Evolutionary conservation across 2,329 filamentous ascomycete species (phyloP).

Genomic region (Bipolaris zeicola): DNA sequence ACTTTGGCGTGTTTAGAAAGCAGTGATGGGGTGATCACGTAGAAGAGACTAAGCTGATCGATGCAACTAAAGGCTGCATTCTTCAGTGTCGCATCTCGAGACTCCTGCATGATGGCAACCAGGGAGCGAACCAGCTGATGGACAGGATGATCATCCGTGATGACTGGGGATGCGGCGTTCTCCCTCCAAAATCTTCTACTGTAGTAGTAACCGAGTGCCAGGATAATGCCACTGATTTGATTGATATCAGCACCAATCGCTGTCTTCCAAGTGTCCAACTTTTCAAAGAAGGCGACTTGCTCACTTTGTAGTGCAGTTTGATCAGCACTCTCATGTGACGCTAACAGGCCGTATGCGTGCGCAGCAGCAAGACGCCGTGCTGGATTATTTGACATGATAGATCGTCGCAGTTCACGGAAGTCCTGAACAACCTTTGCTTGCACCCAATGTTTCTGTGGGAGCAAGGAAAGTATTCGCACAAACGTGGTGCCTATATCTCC

Average conservation of each 20-base stretch:
- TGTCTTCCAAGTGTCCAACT: slow-evolving; percentile 59
- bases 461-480: slow-evolving; percentile 61
- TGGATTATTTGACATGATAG: slow-evolving; percentile 74
- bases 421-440: slow-evolving; percentile 40
- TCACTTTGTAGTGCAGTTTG: slow-evolving; percentile 51
- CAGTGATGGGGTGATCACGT: slow-evolving; percentile 55
- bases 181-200: slow-evolving; percentile 63
- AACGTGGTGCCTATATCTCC: slow-evolving; percentile 57
- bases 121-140: slow-evolving; percentile 53
- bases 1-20: slow-evolving; percentile 44
- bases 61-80: slow-evolving; percentile 63
- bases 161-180: slow-evolving; percentile 16
- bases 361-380: slow-evolving; percentile 70
- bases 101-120: slow-evolving; percentile 59
- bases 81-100: slow-evolving; percentile 62
- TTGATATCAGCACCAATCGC: slow-evolving; percentile 66
- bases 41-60: slow-evolving; percentile 66
- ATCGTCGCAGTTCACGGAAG: slow-evolving; percentile 59
- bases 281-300: slow-evolving; percentile 55
- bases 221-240: slow-evolving; percentile 64
- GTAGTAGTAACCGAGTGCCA: slow-evolving; percentile 63
- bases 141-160: slow-evolving; percentile 44
- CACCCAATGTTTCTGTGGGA: slow-evolving; percentile 55
- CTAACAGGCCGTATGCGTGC: slow-evolving; percentile 75
- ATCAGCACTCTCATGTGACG: slow-evolving; percentile 62